Percentiles rank a stretch among this genome's conserved stretches.
Evolutionary conservation across 441 rosid species (phyloP).

Genomic region (Populus tomentosa): DNA sequence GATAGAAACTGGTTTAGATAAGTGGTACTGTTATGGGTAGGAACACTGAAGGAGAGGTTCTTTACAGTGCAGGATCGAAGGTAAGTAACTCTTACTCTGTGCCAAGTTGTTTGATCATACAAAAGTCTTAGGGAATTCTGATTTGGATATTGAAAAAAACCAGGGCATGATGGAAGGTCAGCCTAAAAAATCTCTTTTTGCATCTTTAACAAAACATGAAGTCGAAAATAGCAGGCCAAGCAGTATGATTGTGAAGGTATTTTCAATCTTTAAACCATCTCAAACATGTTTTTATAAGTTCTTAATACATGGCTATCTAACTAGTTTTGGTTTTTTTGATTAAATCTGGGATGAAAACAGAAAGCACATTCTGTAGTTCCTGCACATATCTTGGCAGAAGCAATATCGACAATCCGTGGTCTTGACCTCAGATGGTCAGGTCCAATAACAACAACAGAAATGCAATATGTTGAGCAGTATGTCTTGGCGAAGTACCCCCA

Average conservation of each 20-base stretch:
- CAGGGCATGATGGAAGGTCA: constrained; percentile 45
- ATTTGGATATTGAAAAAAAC: constrained; percentile 1
- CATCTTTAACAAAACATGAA: constrained; percentile 38
- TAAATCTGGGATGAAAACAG: constrained; percentile 27
- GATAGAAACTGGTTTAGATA: constrained; percentile 3
- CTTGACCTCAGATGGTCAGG: constrained; percentile 84
- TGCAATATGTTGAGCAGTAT: constrained; percentile 67
- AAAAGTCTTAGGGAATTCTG: constrained; percentile 3
- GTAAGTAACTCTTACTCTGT: constrained; percentile 21
- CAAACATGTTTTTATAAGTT: not conserved
- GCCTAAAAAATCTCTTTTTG: constrained; percentile 31
- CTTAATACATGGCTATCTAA: not conserved
- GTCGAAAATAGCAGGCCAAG: constrained; percentile 47
- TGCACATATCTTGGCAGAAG: constrained; percentile 69
- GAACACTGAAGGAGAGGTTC: constrained; percentile 23
- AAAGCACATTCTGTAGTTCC: constrained; percentile 58
- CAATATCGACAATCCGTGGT: constrained; percentile 66
- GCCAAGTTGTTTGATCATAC: not conserved
- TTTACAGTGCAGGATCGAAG: constrained; percentile 31
- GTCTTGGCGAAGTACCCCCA: constrained; percentile 75
- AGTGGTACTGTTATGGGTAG: constrained; percentile 27
- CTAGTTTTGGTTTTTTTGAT: not conserved
- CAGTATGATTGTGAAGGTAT: constrained; percentile 70
- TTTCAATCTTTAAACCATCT: not conserved
- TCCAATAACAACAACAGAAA: constrained; percentile 67